Conservation (phyloP, 2,329 filamentous ascomycete genomes). For the Zymoseptoria ardabiliae region DNA sequence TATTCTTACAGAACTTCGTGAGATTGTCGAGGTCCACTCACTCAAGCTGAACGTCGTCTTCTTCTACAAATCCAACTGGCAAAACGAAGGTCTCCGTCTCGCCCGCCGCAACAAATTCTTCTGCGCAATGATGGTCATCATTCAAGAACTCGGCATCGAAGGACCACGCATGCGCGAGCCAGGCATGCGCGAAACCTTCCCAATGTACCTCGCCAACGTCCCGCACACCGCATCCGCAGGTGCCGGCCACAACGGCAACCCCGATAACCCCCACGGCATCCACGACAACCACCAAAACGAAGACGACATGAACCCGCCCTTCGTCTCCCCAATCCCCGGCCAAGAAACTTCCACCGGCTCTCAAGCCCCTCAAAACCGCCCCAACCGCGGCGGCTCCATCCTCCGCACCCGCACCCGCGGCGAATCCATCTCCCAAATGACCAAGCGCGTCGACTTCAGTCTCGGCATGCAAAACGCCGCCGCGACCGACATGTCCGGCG, state of each 20-base stretch:
- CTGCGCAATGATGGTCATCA: constrained; percentile 78
- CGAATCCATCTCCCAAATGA: constrained; percentile 52
- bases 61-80: constrained; percentile 96
- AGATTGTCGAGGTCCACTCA: constrained; percentile 73
- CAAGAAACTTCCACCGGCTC: constrained; percentile 12
- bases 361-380: constrained; percentile 20
- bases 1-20: constrained; percentile 75
- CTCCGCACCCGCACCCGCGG: constrained; percentile 42
- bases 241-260: constrained; percentile 35
- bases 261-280: constrained; percentile 39
- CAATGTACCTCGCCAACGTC: constrained; percentile 54
- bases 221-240: constrained; percentile 39
- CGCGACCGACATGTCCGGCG: constrained; percentile 52
- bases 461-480: constrained; percentile 55
- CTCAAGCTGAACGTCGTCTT: constrained; percentile 88
- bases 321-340: constrained; percentile 31
- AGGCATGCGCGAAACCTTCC: constrained; percentile 59
- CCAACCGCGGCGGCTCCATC: constrained; percentile 46
- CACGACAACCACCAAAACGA: constrained; percentile 16
- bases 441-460: constrained; percentile 62
- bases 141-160: constrained; percentile 78
- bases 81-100: constrained; percentile 86
- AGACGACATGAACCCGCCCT: constrained; percentile 33
- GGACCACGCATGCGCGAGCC: constrained; percentile 68
- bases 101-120: constrained; percentile 92